phyloP scores from a whole-genome alignment of 495 filamentous ascomycete genomes.

The Penicillium canariense region DNA sequence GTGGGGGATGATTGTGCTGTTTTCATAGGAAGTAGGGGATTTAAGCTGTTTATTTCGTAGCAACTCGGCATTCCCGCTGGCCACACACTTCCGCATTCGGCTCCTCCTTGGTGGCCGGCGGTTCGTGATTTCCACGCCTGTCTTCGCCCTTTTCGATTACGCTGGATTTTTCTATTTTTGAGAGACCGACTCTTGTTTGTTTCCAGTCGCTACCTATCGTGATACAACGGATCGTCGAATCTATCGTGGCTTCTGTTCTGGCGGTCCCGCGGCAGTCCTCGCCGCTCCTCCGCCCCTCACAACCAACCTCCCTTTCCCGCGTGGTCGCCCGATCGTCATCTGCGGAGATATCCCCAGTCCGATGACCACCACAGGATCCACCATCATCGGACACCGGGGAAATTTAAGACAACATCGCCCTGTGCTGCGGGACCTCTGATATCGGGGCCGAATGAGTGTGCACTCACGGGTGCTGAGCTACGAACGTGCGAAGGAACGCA shows the following conservation, averaged over 20 bases:
- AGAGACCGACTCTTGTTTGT: background rate
- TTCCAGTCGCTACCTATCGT: background rate
- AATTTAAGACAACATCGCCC: background rate
- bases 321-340: constrained; percentile 25
- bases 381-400: constrained; percentile 10
- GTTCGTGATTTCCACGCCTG: background rate
- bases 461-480: constrained; percentile 11
- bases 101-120: background rate
- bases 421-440: background rate
- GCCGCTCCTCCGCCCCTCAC: constrained; percentile 25
- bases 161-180: background rate
- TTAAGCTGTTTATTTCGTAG: background rate
- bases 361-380: constrained; percentile 19
- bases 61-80: constrained; percentile 1
- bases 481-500: constrained; percentile 17
- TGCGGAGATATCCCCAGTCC: constrained; percentile 24
- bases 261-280: too few relatives aligned
- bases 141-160: background rate
- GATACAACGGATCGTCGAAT: background rate
- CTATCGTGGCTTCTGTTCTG: background rate
- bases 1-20: background rate
- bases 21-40: background rate
- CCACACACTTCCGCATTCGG: constrained; percentile 17
- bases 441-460: constrained; percentile 24
- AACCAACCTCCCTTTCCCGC: constrained; percentile 24